Evolutionary conservation across 2,329 filamentous ascomycete genomes (phyloP).

Genomic region (Fusarium tuaranense): DNA sequence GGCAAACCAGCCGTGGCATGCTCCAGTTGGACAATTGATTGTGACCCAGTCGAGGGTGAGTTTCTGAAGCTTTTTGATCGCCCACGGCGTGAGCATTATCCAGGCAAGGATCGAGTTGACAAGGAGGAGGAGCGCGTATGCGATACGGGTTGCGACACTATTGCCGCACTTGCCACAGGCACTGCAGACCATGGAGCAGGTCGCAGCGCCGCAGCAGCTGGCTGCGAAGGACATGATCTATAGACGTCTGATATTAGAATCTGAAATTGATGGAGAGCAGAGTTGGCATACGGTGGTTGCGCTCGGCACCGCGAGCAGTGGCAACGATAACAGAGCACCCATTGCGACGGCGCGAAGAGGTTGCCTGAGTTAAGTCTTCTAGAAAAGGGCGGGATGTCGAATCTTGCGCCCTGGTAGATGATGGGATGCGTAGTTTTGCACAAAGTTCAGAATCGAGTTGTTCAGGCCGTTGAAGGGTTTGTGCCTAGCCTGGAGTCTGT

Average conservation of each 20-base stretch:
- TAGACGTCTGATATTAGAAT: conserved; percentile 23
- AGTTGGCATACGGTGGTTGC: conserved; percentile 78
- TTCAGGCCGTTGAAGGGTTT: not conserved
- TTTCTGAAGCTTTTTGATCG: conserved; percentile 93
- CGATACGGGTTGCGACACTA: conserved; percentile 96
- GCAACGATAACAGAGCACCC: conserved; percentile 92
- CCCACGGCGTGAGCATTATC: conserved; percentile 99
- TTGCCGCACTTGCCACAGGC: conserved; percentile 97
- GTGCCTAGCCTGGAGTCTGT: conserved; percentile 2
- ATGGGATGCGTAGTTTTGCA: not conserved
- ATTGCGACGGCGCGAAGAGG: conserved; percentile 60
- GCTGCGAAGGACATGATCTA: conserved; percentile 82
- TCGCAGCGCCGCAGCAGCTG: conserved; percentile 96
- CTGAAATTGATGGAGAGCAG: not conserved
- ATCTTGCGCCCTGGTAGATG: not conserved
- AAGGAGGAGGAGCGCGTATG: conserved; percentile 92
- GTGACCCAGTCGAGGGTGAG: conserved; percentile 96
- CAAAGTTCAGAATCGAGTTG: not conserved
- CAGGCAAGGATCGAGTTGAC: conserved; percentile 97
- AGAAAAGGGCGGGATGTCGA: not conserved
- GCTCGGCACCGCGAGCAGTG: conserved; percentile 89
- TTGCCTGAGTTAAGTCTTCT: not conserved
- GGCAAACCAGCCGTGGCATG: conserved; percentile 95
- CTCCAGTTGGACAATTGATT: conserved; percentile 89
- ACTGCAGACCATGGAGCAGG: conserved; percentile 94